Evolutionary conservation across 805 yeast species (phyloP).

Genomic region (Zygoascus ofunaensis): DNA sequence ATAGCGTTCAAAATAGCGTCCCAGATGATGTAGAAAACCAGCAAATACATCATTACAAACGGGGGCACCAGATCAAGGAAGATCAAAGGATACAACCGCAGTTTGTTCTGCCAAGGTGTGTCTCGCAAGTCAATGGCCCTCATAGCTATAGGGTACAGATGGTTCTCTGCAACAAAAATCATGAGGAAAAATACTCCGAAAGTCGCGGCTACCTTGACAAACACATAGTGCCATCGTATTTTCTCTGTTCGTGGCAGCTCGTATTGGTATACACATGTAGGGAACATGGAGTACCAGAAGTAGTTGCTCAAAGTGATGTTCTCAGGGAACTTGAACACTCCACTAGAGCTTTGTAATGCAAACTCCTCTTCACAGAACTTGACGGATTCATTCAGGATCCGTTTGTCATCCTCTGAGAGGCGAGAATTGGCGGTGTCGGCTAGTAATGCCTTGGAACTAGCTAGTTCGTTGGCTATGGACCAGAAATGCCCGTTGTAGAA

Average conservation of each 20-base stretch:
- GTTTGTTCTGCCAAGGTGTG: conserved; percentile 39
- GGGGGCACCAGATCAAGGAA: conserved; percentile 71
- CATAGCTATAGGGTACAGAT: conserved; percentile 64
- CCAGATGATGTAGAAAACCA: conserved; percentile 88
- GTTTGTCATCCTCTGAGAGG: background rate
- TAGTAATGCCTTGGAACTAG: conserved; percentile 5
- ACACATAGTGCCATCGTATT: conserved; percentile 62
- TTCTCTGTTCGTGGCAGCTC: conserved; percentile 67
- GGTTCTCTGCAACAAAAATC: conserved; percentile 69
- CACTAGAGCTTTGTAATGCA: conserved; percentile 40
- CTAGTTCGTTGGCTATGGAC: conserved; percentile 18
- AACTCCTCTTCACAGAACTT: conserved; percentile 67
- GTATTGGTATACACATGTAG: conserved; percentile 63
- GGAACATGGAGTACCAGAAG: conserved; percentile 77
- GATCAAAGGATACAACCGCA: conserved; percentile 45
- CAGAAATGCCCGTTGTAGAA: conserved; percentile 84
- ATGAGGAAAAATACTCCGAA: conserved; percentile 80
- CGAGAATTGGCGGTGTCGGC: background rate
- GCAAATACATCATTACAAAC: conserved; percentile 62
- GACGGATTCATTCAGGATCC: conserved; percentile 16
- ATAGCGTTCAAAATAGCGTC: conserved; percentile 83
- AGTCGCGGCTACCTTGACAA: conserved; percentile 63
- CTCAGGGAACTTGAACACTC: conserved; percentile 47
- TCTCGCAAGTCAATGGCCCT: conserved; percentile 46
- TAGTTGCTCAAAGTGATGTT: conserved; percentile 60